phyloP scores from a whole-genome alignment of 805 yeast genomes.

The Sugiyamaella lignohabitans region DNA sequence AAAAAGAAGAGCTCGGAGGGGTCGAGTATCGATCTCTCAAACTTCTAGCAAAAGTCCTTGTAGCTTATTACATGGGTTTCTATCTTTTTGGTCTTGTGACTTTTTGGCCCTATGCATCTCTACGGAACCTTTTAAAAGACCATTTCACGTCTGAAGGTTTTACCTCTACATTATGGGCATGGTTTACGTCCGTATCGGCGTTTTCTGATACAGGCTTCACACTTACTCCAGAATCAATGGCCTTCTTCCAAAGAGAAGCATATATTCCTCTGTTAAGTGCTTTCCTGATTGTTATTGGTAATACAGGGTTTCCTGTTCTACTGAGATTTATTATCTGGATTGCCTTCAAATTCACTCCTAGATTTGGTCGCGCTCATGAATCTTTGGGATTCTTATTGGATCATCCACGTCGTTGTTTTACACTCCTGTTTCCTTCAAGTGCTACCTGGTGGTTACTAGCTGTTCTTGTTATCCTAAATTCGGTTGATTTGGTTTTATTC shows the following conservation, averaged over 20 bases:
- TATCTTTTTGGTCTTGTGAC: conserved; percentile 53
- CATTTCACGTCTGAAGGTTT: conserved; percentile 50
- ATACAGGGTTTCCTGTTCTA: conserved; percentile 88
- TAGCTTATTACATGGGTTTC: conserved; percentile 68
- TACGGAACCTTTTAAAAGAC: conserved; percentile 20
- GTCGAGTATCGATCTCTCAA: conserved; percentile 91
- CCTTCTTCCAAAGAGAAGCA: conserved; percentile 53
- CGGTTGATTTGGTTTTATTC: conserved; percentile 72
- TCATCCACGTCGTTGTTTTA: conserved; percentile 96
- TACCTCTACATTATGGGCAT: conserved; percentile 87
- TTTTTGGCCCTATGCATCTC: conserved; percentile 42
- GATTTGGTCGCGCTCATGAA: conserved; percentile 45
- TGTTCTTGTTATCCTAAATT: conserved; percentile 66
- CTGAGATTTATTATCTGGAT: conserved; percentile 80
- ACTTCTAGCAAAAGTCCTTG: conserved; percentile 58
- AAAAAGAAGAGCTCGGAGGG: conserved; percentile 93
- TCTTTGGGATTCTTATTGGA: conserved; percentile 80
- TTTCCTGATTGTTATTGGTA: conserved; percentile 81
- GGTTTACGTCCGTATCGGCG: conserved; percentile 70
- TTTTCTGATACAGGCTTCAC: conserved; percentile 86
- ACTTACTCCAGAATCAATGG: conserved; percentile 75
- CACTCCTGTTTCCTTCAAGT: conserved; percentile 80
- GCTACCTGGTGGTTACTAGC: conserved; percentile 94
- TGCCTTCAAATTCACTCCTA: conserved; percentile 58
- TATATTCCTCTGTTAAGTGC: conserved; percentile 58